Conservation (phyloP, 1,139 yeast genomes). For the Candida smagusa region DNA sequence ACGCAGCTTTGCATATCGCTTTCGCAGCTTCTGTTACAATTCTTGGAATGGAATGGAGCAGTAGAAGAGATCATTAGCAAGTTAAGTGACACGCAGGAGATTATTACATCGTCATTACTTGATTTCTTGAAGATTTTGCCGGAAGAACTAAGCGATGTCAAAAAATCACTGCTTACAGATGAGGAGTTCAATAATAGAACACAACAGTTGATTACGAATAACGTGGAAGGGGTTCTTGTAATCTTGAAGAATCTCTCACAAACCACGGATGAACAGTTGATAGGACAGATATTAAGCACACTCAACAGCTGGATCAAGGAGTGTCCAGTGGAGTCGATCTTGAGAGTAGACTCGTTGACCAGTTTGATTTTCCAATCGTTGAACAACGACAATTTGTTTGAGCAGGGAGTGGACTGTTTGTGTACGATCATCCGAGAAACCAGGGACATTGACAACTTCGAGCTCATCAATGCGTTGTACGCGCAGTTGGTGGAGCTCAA, state of each 20-base stretch:
- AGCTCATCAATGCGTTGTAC: conserved; percentile 64
- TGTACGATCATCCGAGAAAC: conserved; percentile 80
- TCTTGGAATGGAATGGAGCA: conserved; percentile 68
- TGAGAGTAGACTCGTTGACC: conserved; percentile 61
- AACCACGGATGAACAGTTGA: conserved; percentile 17
- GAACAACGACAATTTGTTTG: conserved; percentile 65
- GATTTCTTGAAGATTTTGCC: conserved; percentile 87
- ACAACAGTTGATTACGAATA: conserved; percentile 57
- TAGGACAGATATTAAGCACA: conserved; percentile 60
- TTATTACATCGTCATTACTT: conserved; percentile 45
- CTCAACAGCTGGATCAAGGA: conserved; percentile 89
- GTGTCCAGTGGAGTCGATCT: conserved; percentile 64
- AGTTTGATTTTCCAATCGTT: conserved; percentile 69
- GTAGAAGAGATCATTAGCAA: conserved; percentile 60
- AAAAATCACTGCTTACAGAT: conserved; percentile 75
- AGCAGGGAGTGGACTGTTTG: conserved; percentile 83
- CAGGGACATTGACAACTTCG: conserved; percentile 62
- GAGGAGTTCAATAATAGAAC: conserved; percentile 73
- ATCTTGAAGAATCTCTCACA: conserved; percentile 54
- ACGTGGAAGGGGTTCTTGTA: conserved; percentile 65
- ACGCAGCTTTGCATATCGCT: conserved; percentile 80
- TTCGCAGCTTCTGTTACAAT: conserved; percentile 80
- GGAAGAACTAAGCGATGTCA: conserved; percentile 80
- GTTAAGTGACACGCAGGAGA: conserved; percentile 38
- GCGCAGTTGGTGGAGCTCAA: conserved; percentile 63